Percentiles rank a stretch among this genome's conserved stretches.
phyloP scores from a whole-genome alignment of 2,329 filamentous ascomycete species.

The Lecanosticta acicola region DNA sequence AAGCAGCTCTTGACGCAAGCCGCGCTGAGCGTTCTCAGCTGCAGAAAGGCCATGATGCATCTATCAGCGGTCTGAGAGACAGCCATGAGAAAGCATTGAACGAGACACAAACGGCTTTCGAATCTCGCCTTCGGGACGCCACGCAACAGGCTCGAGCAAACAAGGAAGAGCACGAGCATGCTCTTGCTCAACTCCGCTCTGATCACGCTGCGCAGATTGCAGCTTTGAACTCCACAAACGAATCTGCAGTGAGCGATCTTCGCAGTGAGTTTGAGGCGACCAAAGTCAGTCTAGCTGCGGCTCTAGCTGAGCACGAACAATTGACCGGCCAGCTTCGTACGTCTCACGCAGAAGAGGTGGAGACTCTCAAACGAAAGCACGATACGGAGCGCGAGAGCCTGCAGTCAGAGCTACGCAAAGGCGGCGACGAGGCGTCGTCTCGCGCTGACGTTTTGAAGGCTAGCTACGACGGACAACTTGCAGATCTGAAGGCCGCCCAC shows the following conservation, averaged over 20 bases:
- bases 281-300: neutral
- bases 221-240: neutral
- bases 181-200: neutral
- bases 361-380: conserved; percentile 2
- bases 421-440: neutral
- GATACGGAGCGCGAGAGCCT: neutral
- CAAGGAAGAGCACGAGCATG: neutral
- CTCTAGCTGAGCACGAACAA: neutral
- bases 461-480: neutral
- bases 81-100: neutral
- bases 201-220: neutral
- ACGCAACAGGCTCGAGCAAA: neutral
- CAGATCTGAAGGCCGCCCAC: neutral
- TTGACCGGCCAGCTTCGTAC: neutral
- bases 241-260: neutral
- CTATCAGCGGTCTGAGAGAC: neutral
- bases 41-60: neutral
- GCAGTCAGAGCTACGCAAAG: neutral
- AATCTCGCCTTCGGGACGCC: neutral
- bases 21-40: neutral
- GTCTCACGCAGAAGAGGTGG: neutral
- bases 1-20: neutral
- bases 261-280: neutral
- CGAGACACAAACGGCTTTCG: neutral
- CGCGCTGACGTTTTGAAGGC: neutral